Percentiles rank a stretch among this genome's conserved stretches.
These are phyloP conservation scores for Cyberlindnera subsufficiens DNA, from an alignment of 805 yeast genomes.

Conservation along the genomic window DNA sequence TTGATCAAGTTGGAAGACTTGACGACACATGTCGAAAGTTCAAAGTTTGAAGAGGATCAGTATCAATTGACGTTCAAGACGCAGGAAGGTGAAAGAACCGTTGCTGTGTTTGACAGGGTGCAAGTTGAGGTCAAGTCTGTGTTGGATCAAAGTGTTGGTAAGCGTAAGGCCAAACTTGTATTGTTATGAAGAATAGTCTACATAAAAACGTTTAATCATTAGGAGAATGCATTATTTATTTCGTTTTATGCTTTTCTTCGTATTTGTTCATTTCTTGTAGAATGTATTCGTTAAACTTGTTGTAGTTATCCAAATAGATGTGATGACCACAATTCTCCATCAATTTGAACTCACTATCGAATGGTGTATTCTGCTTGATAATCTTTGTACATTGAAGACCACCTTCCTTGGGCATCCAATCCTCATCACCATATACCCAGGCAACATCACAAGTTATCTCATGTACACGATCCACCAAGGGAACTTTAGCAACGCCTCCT, in stretches of 20 bases:
- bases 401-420: constrained; percentile 55
- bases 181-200: constrained; percentile 24
- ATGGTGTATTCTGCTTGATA: constrained; percentile 17
- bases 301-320: constrained; percentile 62
- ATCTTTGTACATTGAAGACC: constrained; percentile 28
- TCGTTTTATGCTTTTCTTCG: constrained; percentile 3
- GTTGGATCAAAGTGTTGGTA: constrained; percentile 83
- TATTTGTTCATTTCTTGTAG: constrained; percentile 42
- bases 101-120: constrained; percentile 81
- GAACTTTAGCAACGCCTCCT: constrained; percentile 84
- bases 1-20: constrained; percentile 76
- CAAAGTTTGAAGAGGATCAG: constrained; percentile 70
- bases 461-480: constrained; percentile 44
- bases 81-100: constrained; percentile 41
- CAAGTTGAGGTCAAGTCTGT: constrained; percentile 76
- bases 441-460: constrained; percentile 50
- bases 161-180: constrained; percentile 80
- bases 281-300: constrained; percentile 46
- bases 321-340: constrained; percentile 70
- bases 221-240: not conserved
- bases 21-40: constrained; percentile 55
- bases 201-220: not conserved
- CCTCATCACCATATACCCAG: constrained; percentile 83
- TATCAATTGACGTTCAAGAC: constrained; percentile 59
- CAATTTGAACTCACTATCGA: constrained; percentile 29